Percentiles rank a stretch among this genome's conserved stretches.
Evolutionary conservation across 805 yeast genomes (phyloP).

Genomic region (Torulaspora franciscae): DNA sequence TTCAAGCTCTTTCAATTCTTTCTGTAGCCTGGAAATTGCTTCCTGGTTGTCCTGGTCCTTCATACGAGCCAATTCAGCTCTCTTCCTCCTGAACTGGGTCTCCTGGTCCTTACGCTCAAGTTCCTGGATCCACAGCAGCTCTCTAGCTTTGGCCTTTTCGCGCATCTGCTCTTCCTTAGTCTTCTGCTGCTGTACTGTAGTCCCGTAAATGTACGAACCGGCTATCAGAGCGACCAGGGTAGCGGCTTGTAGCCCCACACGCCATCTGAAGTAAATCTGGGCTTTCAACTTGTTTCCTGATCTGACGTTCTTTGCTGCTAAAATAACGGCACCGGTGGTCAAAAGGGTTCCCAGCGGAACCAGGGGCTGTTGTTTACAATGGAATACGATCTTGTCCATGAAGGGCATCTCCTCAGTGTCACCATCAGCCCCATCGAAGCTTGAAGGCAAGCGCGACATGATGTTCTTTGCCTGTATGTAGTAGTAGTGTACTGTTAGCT

Average conservation of each 20-base stretch:
- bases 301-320: constrained; percentile 73
- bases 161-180: constrained; percentile 60
- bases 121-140: constrained; percentile 82
- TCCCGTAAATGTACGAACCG: constrained; percentile 71
- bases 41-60: constrained; percentile 39
- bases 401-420: constrained; percentile 40
- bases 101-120: constrained; percentile 80
- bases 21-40: constrained; percentile 25
- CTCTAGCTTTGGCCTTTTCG: constrained; percentile 81
- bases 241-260: constrained; percentile 81
- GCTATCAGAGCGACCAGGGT: constrained; percentile 77
- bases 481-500: background rate
- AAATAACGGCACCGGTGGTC: constrained; percentile 72
- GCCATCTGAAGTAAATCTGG: constrained; percentile 82
- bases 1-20: constrained; percentile 30
- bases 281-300: constrained; percentile 70
- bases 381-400: constrained; percentile 51
- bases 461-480: background rate
- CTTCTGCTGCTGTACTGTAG: constrained; percentile 41
- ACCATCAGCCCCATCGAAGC: constrained; percentile 33
- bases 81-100: constrained; percentile 58
- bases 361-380: constrained; percentile 79
- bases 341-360: constrained; percentile 80
- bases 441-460: constrained; percentile 29
- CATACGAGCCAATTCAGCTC: constrained; percentile 58